Percentiles rank a stretch among this genome's conserved stretches.
phyloP scores from a whole-genome alignment of 2,329 filamentous ascomycete genomes.

The Capronia americana region DNA sequence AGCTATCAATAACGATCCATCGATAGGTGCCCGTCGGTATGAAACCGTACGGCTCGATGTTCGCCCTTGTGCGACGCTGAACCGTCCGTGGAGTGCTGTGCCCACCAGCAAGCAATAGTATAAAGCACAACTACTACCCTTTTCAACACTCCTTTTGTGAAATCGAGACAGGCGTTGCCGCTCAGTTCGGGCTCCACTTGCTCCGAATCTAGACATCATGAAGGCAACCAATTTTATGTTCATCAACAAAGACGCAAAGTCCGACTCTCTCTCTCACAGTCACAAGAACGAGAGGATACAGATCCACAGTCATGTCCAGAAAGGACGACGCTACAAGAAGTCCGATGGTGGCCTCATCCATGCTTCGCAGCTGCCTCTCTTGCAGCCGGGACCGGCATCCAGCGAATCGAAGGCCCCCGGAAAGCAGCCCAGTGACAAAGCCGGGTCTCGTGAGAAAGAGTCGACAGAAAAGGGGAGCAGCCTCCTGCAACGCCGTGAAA shows the following conservation, averaged over 20 bases:
- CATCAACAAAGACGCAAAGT: conserved; percentile 27
- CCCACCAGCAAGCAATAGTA: neutral
- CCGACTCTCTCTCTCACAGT: conserved; percentile 30
- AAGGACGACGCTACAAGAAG: conserved; percentile 27
- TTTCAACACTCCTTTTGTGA: neutral
- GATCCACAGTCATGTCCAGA: conserved; percentile 32
- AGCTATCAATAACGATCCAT: no score
- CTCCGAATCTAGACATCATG: conserved; percentile 3
- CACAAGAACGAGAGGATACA: conserved; percentile 28
- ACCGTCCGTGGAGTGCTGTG: neutral
- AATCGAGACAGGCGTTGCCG: neutral
- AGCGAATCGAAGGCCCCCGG: neutral
- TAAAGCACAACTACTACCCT: neutral
- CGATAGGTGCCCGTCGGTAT: no score
- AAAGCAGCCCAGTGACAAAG: neutral
- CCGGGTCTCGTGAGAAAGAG: neutral
- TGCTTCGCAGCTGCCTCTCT: conserved; percentile 8
- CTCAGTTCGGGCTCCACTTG: neutral
- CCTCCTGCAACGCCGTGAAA: neutral
- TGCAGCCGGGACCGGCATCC: conserved; percentile 3
- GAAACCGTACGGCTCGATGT: neutral
- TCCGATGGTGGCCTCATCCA: conserved; percentile 9
- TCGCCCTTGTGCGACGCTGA: neutral
- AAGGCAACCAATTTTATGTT: conserved; percentile 29
- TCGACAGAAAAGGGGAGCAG: neutral